These are phyloP conservation scores for Curvularia sp. DNA, from an alignment of 2,329 filamentous ascomycete species.

Conservation along the genomic window DNA sequence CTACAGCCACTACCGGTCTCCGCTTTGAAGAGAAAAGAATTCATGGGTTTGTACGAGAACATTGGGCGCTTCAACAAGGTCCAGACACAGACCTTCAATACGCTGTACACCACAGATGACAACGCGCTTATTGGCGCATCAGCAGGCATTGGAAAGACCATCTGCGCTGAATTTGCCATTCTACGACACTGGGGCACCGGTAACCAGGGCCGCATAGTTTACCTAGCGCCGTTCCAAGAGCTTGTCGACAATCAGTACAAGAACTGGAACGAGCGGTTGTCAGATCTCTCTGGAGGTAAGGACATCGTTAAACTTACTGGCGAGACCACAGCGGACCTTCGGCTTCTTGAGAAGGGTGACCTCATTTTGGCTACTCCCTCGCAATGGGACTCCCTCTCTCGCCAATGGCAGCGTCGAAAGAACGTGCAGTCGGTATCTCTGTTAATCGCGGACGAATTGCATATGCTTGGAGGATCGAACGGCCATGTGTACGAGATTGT, in stretches of 20 bases:
- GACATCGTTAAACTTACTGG: conserved; percentile 91
- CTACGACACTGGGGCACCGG: conserved; percentile 83
- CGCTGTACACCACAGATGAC: conserved; percentile 86
- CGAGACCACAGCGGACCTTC: conserved; percentile 88
- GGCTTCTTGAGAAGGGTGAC: conserved; percentile 85
- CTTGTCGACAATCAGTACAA: conserved; percentile 81
- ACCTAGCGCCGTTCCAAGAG: conserved; percentile 94
- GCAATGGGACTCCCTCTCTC: conserved; percentile 95
- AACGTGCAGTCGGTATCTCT: conserved; percentile 89
- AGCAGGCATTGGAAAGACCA: conserved; percentile 93
- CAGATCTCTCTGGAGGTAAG: conserved; percentile 78
- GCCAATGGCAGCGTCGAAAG: conserved; percentile 96
- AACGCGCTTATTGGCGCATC: conserved; percentile 94
- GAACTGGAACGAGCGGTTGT: conserved; percentile 84
- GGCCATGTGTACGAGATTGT: conserved; percentile 96
- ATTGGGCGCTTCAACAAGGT: conserved; percentile 96
- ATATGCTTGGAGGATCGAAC: conserved; percentile 84
- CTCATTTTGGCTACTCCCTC: conserved; percentile 89
- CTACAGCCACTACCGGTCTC: conserved; percentile 89
- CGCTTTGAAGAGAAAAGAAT: conserved; percentile 86
- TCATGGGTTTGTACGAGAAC: conserved; percentile 77
- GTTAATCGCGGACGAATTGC: conserved; percentile 94
- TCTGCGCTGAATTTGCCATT: conserved; percentile 93
- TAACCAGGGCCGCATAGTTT: conserved; percentile 80
- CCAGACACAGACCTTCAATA: conserved; percentile 96